Conservation (phyloP, 805 yeast genomes). For the Hanseniaspora singularis region DNA sequence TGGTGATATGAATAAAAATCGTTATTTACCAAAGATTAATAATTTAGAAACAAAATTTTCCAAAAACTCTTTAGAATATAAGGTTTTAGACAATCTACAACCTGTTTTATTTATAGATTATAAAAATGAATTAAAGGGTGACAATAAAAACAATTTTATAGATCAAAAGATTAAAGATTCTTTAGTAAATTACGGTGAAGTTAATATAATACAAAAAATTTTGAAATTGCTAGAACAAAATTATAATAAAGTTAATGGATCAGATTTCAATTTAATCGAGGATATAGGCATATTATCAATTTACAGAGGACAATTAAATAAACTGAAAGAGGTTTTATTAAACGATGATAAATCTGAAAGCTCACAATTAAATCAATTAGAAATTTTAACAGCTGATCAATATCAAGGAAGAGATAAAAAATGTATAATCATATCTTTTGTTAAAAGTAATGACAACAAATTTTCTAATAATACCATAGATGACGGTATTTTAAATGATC, state of each 20-base stretch:
- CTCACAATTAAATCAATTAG: too few relatives aligned
- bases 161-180: conserved; percentile 54
- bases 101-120: conserved; percentile 73
- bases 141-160: conserved; percentile 35
- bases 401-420: conserved; percentile 95
- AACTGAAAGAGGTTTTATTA: conserved; percentile 30
- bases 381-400: conserved; percentile 84
- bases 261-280: conserved; percentile 36
- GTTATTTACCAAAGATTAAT: conserved; percentile 34
- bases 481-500: conserved; percentile 72
- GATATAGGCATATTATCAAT: conserved; percentile 81
- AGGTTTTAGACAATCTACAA: conserved; percentile 40
- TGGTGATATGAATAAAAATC: conserved; percentile 58
- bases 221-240: conserved; percentile 34
- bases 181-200: conserved; percentile 63
- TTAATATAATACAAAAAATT: conserved; percentile 47
- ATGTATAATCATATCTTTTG: conserved; percentile 79
- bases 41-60: background rate
- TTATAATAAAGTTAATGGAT: conserved; percentile 32
- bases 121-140: conserved; percentile 32
- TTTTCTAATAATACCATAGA: conserved; percentile 46
- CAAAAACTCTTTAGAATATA: conserved; percentile 42
- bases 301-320: conserved; percentile 65
- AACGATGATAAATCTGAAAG: too few relatives aligned
- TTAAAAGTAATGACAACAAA: conserved; percentile 39